Evolutionary conservation across 2,329 filamentous ascomycete species (phyloP).

Genomic region (Clonostachys rosea): DNA sequence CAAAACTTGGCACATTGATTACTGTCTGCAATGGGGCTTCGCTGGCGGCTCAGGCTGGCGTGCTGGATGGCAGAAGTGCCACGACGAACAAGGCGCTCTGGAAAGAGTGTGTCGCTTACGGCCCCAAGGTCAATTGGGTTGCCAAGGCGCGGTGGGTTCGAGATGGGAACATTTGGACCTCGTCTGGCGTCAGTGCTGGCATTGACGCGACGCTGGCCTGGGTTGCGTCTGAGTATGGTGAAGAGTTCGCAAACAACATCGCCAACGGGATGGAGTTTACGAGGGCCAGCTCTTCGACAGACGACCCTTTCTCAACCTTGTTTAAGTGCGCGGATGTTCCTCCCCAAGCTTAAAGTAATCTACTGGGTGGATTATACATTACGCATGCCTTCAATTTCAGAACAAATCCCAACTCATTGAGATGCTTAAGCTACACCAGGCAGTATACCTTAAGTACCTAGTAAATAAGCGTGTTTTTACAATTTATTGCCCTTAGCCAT

Average conservation of each 20-base stretch:
- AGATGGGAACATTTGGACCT: slow-evolving; percentile 54
- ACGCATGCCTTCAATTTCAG: too few relatives aligned
- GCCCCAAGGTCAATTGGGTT: slow-evolving; percentile 47
- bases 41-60: slow-evolving; percentile 49
- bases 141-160: slow-evolving; percentile 50
- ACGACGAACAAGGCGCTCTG: slow-evolving; percentile 62
- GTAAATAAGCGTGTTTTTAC: too few relatives aligned
- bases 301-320: slow-evolving; percentile 6
- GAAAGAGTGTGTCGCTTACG: slow-evolving; percentile 32
- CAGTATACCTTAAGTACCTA: too few relatives aligned
- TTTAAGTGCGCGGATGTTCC: neutral
- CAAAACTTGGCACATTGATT: slow-evolving; percentile 42
- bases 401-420: too few relatives aligned
- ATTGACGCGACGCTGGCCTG: slow-evolving; percentile 58
- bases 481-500: too few relatives aligned
- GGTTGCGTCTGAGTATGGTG: slow-evolving; percentile 46
- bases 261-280: slow-evolving; percentile 5
- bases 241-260: slow-evolving; percentile 17
- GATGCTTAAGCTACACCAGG: too few relatives aligned
- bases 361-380: too few relatives aligned
- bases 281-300: slow-evolving; percentile 2
- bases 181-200: slow-evolving; percentile 52
- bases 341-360: neutral
- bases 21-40: slow-evolving; percentile 62
- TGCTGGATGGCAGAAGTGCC: slow-evolving; percentile 53